Conservation (phyloP, 352 stramenopile species). For the Bremia lactucae region DNA sequence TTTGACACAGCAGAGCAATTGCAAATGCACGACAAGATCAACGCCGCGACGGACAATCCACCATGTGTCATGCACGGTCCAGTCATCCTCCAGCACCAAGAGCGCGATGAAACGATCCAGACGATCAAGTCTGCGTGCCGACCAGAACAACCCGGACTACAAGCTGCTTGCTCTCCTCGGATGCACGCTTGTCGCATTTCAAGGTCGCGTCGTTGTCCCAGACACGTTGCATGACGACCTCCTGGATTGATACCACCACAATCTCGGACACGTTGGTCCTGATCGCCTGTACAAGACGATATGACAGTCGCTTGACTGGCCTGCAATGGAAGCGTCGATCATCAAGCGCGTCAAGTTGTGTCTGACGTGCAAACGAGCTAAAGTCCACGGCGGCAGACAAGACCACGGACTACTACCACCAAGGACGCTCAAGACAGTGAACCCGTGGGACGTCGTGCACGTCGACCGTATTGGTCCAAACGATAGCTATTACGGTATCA, state of each 20-base stretch:
- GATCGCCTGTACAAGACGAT: not conserved
- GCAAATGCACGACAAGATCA: not conserved
- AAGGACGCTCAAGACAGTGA: too few relatives aligned
- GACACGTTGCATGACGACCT: too few relatives aligned
- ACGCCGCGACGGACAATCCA: not conserved
- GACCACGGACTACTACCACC: not conserved
- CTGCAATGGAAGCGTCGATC: not conserved
- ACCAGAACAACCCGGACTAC: conserved; percentile 8
- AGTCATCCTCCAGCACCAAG: not conserved
- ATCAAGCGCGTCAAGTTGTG: not conserved
- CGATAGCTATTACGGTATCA: not conserved
- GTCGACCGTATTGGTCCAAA: not conserved
- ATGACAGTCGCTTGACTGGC: not conserved
- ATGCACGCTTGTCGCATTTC: not conserved
- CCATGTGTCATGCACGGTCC: not conserved
- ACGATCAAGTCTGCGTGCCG: not conserved
- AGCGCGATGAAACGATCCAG: not conserved
- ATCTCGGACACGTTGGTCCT: not conserved
- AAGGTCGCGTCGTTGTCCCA: not conserved
- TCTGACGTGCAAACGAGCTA: not conserved
- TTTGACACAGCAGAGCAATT: too few relatives aligned
- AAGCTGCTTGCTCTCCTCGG: conserved; percentile 2
- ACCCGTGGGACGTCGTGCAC: not conserved
- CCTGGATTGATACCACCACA: not conserved
- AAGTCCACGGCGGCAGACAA: not conserved